phyloP scores from a whole-genome alignment of 768 basidiomycete genomes.

The Cubamyces lactineus region DNA sequence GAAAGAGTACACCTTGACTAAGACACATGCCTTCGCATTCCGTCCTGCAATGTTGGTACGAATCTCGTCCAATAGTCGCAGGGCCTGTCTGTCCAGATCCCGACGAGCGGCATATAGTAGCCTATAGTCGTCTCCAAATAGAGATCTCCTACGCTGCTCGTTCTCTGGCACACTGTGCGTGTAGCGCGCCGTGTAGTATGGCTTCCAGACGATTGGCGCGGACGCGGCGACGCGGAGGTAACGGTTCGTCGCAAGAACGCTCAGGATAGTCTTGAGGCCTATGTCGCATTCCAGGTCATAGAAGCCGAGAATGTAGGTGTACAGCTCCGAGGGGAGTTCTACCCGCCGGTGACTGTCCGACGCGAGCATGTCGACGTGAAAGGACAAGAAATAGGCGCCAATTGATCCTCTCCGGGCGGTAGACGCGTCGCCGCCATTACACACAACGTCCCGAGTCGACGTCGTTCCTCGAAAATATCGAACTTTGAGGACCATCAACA shows the following conservation, averaged over 20 bases:
- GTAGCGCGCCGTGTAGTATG: conserved; percentile 56
- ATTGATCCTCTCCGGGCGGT: too few species aligned
- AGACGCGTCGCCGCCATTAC: not conserved
- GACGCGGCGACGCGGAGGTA: conserved; percentile 49
- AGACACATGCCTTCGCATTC: conserved; percentile 41
- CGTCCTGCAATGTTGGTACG: conserved; percentile 42
- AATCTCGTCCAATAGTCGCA: conserved; percentile 47
- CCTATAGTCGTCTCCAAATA: conserved; percentile 46
- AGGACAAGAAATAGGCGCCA: not conserved
- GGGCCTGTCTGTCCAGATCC: conserved; percentile 46
- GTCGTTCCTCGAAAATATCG: not conserved
- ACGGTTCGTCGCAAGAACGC: conserved; percentile 43
- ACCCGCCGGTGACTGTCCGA: not conserved
- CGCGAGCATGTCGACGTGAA: not conserved
- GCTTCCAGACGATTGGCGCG: conserved; percentile 51
- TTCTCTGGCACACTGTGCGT: conserved; percentile 41
- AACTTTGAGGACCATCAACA: too few species aligned
- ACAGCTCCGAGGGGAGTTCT: conserved; percentile 40
- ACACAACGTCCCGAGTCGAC: too few species aligned
- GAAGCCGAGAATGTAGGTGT: conserved; percentile 40
- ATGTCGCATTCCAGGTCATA: conserved; percentile 29
- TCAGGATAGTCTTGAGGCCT: conserved; percentile 40
- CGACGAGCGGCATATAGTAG: conserved; percentile 49
- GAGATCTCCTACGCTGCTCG: conserved; percentile 40
- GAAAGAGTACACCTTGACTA: conserved; percentile 46